Conservation (phyloP, 805 yeast genomes). For the Wickerhamiella alocasiicola region DNA sequence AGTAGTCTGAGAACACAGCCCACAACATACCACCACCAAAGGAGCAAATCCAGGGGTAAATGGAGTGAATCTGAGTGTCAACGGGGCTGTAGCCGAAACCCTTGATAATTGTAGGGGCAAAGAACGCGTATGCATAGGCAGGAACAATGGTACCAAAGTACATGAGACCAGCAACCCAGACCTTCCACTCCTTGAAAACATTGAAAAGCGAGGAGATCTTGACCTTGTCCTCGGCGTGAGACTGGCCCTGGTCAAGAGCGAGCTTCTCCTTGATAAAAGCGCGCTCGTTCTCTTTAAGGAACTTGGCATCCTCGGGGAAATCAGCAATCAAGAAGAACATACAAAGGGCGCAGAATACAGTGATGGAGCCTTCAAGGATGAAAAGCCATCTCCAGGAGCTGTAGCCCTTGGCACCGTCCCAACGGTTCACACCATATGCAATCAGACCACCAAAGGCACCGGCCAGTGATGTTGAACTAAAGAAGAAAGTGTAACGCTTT, state of each 20-base stretch:
- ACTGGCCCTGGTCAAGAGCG: conserved; percentile 37
- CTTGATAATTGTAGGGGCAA: conserved; percentile 54
- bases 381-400: conserved; percentile 47
- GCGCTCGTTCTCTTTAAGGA: conserved; percentile 38
- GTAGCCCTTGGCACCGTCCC: conserved; percentile 33
- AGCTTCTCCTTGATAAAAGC: conserved; percentile 46
- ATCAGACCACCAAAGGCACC: conserved; percentile 30
- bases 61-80: conserved; percentile 66
- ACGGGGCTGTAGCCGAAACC: conserved; percentile 55
- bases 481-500: conserved; percentile 31
- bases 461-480: conserved; percentile 27
- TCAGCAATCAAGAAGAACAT: conserved; percentile 41
- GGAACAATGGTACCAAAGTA: conserved; percentile 60
- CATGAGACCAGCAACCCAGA: conserved; percentile 46
- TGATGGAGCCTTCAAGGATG: conserved; percentile 43
- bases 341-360: conserved; percentile 25
- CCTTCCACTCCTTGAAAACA: conserved; percentile 48
- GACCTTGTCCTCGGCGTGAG: conserved; percentile 39
- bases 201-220: conserved; percentile 34
- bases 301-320: conserved; percentile 54
- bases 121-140: conserved; percentile 62
- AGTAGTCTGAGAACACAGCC: conserved; percentile 50
- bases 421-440: conserved; percentile 31
- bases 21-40: conserved; percentile 51
- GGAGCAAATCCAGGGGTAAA: conserved; percentile 75